Conservation (phyloP, 768 basidiomycete genomes). For the Lyophyllum decastes region DNA sequence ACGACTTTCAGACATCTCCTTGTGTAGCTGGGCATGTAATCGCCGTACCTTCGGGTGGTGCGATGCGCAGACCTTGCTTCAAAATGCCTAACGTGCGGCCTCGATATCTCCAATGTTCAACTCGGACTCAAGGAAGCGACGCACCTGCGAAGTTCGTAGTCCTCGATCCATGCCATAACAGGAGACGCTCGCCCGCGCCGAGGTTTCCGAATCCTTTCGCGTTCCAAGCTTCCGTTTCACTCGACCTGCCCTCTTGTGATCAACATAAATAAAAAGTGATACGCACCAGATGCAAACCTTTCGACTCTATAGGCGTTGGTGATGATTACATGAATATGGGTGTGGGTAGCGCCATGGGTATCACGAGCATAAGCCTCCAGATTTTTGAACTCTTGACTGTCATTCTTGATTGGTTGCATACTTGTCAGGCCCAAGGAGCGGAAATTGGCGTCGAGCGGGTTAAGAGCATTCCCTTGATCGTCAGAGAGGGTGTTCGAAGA, state of each 20-base stretch:
- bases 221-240: constrained; percentile 39
- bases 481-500: constrained; percentile 36
- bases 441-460: constrained; percentile 60
- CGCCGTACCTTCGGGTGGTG: constrained; percentile 58
- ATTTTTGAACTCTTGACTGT: constrained; percentile 46
- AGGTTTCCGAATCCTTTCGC: constrained; percentile 45
- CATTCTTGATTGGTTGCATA: constrained; percentile 47
- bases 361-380: constrained; percentile 50
- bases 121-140: constrained; percentile 1
- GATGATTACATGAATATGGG: constrained; percentile 42
- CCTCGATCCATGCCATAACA: constrained; percentile 66
- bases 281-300: constrained; percentile 32
- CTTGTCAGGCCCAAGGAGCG: constrained; percentile 48
- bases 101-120: background rate
- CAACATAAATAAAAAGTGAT: background rate
- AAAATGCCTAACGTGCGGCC: constrained; percentile 43
- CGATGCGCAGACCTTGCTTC: constrained; percentile 63
- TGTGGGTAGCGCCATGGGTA: constrained; percentile 59
- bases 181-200: constrained; percentile 48
- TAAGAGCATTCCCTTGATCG: constrained; percentile 47
- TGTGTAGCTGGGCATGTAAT: background rate
- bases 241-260: constrained; percentile 15
- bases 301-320: constrained; percentile 56
- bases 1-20: background rate
- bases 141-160: constrained; percentile 63